Conservation (phyloP, 139 green algal species). For the Pycnococcus provasolii region DNA sequence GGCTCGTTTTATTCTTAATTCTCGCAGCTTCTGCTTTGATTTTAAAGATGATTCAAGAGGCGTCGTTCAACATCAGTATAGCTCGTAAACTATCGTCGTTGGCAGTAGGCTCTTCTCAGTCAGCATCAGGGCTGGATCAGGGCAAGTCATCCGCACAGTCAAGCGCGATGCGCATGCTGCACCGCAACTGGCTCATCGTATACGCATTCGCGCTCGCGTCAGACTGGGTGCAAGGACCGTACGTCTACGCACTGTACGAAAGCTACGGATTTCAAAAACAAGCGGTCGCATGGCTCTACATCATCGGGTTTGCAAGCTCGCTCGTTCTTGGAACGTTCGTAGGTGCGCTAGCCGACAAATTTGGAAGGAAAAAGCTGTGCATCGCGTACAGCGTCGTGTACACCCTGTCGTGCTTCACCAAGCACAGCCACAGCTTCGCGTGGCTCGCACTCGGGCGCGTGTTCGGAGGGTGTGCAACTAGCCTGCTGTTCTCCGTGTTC, state of each 20-base stretch:
- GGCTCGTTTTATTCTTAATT: too few relatives aligned
- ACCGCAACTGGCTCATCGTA: neutral
- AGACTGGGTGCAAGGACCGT: constrained; percentile 23
- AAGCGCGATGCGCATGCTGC: too few relatives aligned
- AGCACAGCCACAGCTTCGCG: neutral
- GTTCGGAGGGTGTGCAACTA: neutral
- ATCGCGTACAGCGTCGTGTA: constrained; percentile 11
- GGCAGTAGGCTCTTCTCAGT: too few relatives aligned
- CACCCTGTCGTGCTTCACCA: neutral
- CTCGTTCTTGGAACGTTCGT: constrained; percentile 7
- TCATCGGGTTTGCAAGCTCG: constrained; percentile 5
- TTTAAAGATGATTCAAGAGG: too few relatives aligned
- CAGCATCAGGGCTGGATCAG: too few relatives aligned
- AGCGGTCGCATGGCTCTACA: constrained; percentile 4
- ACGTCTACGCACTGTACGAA: constrained; percentile 18
- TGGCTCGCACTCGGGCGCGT: neutral
- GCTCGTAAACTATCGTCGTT: too few relatives aligned
- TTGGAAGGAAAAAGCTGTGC: neutral
- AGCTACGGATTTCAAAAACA: constrained; percentile 8
- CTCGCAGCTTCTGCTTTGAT: too few relatives aligned
- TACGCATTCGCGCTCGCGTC: constrained; percentile 5
- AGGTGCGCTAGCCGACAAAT: neutral
- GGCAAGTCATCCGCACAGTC: too few relatives aligned
- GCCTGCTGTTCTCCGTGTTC: constrained; percentile 9
- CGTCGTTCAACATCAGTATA: too few relatives aligned